Percentiles rank a stretch among this genome's conserved stretches.
phyloP scores from a whole-genome alignment of 257 asterid genomes.

The Solanum corneliomulleri region DNA sequence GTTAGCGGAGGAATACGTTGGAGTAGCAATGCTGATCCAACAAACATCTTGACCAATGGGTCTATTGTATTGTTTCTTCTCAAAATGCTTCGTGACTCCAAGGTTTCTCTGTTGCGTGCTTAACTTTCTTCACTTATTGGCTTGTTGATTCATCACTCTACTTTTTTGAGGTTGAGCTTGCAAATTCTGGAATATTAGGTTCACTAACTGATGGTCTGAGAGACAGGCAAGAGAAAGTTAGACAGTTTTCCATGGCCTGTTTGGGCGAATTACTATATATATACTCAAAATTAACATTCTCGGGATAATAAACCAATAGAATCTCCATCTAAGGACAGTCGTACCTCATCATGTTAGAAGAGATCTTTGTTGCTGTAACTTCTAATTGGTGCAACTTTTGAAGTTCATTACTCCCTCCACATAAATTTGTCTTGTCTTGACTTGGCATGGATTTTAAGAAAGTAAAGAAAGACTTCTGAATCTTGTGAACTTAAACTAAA shows the following conservation, averaged over 20 bases:
- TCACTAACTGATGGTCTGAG: constrained; percentile 93
- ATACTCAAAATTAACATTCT: constrained; percentile 67
- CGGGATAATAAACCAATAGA: constrained; percentile 57
- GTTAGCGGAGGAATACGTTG: constrained; percentile 52
- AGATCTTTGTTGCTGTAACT: constrained; percentile 13
- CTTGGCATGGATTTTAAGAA: too few species aligned
- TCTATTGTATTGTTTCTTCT: constrained; percentile 69
- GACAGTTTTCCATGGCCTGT: constrained; percentile 96
- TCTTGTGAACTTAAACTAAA: too few species aligned
- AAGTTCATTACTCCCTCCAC: neutral
- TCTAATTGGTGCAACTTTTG: neutral
- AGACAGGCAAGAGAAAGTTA: constrained; percentile 84
- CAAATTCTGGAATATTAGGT: constrained; percentile 79
- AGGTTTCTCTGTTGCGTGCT: constrained; percentile 75
- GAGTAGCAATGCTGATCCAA: constrained; percentile 78
- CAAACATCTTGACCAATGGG: constrained; percentile 93
- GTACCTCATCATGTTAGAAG: constrained; percentile 83
- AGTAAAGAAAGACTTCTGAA: too few species aligned
- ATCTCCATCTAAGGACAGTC: constrained; percentile 80
- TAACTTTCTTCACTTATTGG: constrained; percentile 88
- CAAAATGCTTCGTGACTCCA: constrained; percentile 79
- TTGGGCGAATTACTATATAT: constrained; percentile 85
- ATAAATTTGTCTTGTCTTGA: too few species aligned
- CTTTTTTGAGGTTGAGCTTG: constrained; percentile 87
- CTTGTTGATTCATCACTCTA: constrained; percentile 84